These are phyloP conservation scores for Kodamaea sagamina DNA, from an alignment of 805 yeast genomes.

Conservation along the genomic window DNA sequence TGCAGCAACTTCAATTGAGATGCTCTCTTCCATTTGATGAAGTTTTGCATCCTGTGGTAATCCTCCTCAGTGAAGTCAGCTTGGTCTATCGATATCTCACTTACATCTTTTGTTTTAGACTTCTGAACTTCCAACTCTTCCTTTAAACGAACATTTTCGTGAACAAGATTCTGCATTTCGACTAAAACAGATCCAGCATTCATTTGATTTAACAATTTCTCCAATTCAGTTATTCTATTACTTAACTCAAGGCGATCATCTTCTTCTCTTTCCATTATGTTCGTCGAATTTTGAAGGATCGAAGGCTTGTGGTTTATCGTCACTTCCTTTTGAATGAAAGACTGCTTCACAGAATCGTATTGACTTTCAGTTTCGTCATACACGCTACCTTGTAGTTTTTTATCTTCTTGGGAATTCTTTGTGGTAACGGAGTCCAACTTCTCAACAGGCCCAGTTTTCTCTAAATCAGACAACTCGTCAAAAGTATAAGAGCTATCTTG, in stretches of 20 bases:
- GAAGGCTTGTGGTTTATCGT: slow-evolving; percentile 14
- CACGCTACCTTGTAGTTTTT: neutral
- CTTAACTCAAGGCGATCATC: slow-evolving; percentile 6
- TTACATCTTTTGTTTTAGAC: slow-evolving; percentile 12
- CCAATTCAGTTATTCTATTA: slow-evolving; percentile 16
- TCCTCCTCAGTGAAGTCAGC: slow-evolving; percentile 24
- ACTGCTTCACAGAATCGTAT: slow-evolving; percentile 6
- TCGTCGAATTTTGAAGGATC: slow-evolving; percentile 14
- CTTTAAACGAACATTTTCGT: slow-evolving; percentile 18
- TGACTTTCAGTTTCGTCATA: slow-evolving; percentile 1
- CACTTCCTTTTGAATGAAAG: slow-evolving; percentile 6
- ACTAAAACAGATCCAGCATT: slow-evolving; percentile 10
- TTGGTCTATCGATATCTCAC: slow-evolving; percentile 23
- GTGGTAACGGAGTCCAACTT: slow-evolving; percentile 3
- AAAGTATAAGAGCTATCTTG: slow-evolving; percentile 34
- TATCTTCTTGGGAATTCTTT: slow-evolving; percentile 1
- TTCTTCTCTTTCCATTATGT: slow-evolving; percentile 9
- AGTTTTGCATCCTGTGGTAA: slow-evolving; percentile 19
- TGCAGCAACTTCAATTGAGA: slow-evolving; percentile 35
- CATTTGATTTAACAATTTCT: slow-evolving; percentile 18
- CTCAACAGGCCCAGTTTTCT: slow-evolving; percentile 8
- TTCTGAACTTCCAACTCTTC: slow-evolving; percentile 13
- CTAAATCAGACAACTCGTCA: slow-evolving; percentile 28
- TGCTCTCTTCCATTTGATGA: slow-evolving; percentile 39
- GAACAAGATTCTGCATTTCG: slow-evolving; percentile 19